Percentiles rank a stretch among this genome's conserved stretches.
phyloP scores from a whole-genome alignment of 192 early-diverging fungal genomes.

The Oehlia diaphana region DNA sequence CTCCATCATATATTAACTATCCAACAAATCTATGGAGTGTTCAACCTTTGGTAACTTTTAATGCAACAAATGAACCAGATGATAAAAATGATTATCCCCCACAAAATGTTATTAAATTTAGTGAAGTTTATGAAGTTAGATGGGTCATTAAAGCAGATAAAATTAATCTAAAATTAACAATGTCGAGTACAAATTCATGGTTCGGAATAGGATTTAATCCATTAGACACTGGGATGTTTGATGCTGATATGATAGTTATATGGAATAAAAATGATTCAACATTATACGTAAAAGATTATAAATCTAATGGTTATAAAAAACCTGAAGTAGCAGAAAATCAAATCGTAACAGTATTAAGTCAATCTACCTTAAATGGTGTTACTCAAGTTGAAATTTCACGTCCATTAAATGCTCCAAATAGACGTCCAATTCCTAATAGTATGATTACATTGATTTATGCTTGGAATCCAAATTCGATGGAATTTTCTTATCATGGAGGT shows the following conservation, averaged over 20 bases:
- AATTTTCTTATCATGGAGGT: conserved; percentile 2
- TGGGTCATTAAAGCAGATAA: not conserved
- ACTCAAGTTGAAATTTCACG: conserved; percentile 12
- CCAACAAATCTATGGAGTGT: conserved; percentile 15
- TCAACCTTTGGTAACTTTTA: not conserved
- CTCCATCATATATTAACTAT: not conserved
- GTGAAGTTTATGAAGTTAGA: not conserved
- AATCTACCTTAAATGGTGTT: not conserved
- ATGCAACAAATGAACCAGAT: not conserved
- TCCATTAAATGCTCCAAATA: not conserved
- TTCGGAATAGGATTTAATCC: conserved; percentile 10
- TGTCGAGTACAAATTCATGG: not conserved
- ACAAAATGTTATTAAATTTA: not conserved
- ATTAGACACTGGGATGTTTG: conserved; percentile 3
- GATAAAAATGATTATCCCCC: not conserved
- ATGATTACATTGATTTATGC: not conserved
- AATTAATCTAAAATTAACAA: not conserved
- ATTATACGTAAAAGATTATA: not conserved
- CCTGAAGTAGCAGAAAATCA: not conserved
- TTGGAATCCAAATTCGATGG: not conserved
- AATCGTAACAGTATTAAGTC: not conserved
- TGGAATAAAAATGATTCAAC: not conserved
- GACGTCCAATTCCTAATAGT: not conserved
- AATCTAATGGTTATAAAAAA: not conserved
- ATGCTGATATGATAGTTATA: conserved; percentile 6